A percentile compares a stretch with the other conserved stretches of the same genome.
These are phyloP conservation scores for Aspergillus leporis DNA, from an alignment of 495 filamentous ascomycete species.

Conservation along the genomic window DNA sequence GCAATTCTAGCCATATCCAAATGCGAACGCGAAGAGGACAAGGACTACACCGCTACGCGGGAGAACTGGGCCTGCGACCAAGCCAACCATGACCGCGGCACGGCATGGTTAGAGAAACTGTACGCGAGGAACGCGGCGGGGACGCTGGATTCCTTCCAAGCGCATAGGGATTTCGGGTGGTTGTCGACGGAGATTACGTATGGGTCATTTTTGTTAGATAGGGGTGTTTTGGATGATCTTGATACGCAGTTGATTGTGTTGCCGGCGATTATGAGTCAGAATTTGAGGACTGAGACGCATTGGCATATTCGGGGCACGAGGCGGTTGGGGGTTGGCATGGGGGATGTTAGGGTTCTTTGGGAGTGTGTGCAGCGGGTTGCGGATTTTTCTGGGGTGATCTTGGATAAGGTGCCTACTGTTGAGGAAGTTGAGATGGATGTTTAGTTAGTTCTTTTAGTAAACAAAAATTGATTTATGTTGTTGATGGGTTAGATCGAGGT, in stretches of 20 bases:
- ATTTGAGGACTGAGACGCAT: constrained; percentile 49
- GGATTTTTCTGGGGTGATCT: constrained; percentile 32
- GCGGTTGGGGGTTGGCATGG: constrained; percentile 49
- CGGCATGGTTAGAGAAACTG: constrained; percentile 47
- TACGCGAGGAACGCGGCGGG: constrained; percentile 37
- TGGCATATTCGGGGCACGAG: constrained; percentile 60
- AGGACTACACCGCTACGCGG: constrained; percentile 50
- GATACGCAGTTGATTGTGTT: constrained; percentile 58
- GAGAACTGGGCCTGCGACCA: constrained; percentile 44
- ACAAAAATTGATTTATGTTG: not conserved
- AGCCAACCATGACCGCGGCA: constrained; percentile 46
- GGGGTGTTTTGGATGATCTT: constrained; percentile 49
- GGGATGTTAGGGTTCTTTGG: constrained; percentile 50
- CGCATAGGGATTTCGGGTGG: constrained; percentile 53
- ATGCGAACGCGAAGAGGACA: constrained; percentile 50
- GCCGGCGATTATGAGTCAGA: constrained; percentile 61
- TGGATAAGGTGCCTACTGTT: constrained; percentile 51
- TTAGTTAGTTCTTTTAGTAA: constrained; percentile 8
- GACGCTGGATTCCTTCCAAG: constrained; percentile 43
- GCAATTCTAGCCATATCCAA: constrained; percentile 48
- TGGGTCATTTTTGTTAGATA: constrained; percentile 57
- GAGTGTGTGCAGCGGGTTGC: constrained; percentile 42
- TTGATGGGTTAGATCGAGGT: not conserved
- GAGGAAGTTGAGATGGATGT: constrained; percentile 48
- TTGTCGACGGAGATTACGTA: constrained; percentile 52